Conservation (phyloP, 2,329 filamentous ascomycete genomes). For the Colletotrichum lini region DNA sequence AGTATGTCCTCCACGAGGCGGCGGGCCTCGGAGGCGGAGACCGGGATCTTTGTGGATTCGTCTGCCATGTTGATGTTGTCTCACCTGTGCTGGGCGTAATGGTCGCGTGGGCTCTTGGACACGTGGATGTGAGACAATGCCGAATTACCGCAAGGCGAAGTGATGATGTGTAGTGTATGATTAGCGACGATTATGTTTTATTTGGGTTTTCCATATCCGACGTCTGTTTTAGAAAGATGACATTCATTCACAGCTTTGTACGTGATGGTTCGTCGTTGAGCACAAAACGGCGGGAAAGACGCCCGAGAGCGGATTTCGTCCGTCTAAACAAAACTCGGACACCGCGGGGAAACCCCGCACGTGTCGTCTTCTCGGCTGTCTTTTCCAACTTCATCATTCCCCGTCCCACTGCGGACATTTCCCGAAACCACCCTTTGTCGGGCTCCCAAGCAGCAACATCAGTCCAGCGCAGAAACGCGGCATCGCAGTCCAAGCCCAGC, state of each 20-base stretch:
- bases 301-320: constrained; percentile 5
- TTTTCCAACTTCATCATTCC: constrained; percentile 40
- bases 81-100: too few species aligned
- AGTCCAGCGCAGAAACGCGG: constrained; percentile 14
- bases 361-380: too few species aligned
- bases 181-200: not conserved
- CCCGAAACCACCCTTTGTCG: constrained; percentile 15
- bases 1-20: constrained; percentile 70
- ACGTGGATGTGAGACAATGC: too few species aligned
- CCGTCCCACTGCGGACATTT: constrained; percentile 34
- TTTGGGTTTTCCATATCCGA: too few species aligned
- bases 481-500: not conserved
- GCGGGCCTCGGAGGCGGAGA: constrained; percentile 57
- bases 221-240: not conserved
- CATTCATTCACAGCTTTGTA: not conserved
- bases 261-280: not conserved
- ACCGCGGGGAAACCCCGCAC: constrained; percentile 29
- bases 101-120: not conserved
- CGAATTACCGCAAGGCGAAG: too few species aligned
- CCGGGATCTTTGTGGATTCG: constrained; percentile 47
- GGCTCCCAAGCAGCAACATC: constrained; percentile 15
- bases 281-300: not conserved
- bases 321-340: constrained; percentile 24
- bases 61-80: constrained; percentile 26
- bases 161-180: not conserved